Evolutionary conservation across 331 rosid species (phyloP), one percentile per base, ranked within the genome.

Genomic region (Cydonia oblonga): DNA sequence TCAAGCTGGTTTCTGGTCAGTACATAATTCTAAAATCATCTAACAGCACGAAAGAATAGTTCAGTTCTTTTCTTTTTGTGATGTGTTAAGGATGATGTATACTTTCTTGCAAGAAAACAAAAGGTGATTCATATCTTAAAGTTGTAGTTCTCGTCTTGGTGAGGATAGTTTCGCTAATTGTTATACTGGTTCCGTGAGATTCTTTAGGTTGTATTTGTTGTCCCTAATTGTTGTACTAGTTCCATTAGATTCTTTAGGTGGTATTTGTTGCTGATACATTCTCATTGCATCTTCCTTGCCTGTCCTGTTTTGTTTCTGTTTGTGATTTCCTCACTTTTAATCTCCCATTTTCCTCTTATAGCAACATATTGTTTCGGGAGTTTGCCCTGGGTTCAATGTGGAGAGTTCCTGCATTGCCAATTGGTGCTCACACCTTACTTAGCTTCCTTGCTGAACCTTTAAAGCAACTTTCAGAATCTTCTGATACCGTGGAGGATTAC

Each of bases 361-460:
- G 98, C 91, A 93, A 93, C 64, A 85, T 89, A 77, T 83, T 93
- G 79, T 93, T 91, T 79, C 82, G 98, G 87, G 98, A 93, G 85
- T 93, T 93, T 86, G 86, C 98, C 63, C 83, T 93, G 85, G 92
- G 89, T 73, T 91, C 97, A 29, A 88, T 89, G 96, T 93, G 97
- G 98, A 91, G 98, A 82, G 95, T 93, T 25, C 97, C 96, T 0
- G 91, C 89, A 70, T 86, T 93, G 92, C 97, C 98, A 15, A 83
- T 86, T 70, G 98, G 97, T 71, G 96, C 98, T 65, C 98, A 93
- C 81, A 88, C 83, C 49, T 75, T 88, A 65, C 98, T 93, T 70
- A 82, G 97, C 81, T 87, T 91, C 81, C 97, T 93, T 46, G 98
- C 98, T 19, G 98, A 86, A 75, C 98, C 97, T 79, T 79, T 93